These are phyloP conservation scores for Backusella morwellensis DNA, from an alignment of 192 early-diverging fungal genomes.

Conservation along the genomic window DNA sequence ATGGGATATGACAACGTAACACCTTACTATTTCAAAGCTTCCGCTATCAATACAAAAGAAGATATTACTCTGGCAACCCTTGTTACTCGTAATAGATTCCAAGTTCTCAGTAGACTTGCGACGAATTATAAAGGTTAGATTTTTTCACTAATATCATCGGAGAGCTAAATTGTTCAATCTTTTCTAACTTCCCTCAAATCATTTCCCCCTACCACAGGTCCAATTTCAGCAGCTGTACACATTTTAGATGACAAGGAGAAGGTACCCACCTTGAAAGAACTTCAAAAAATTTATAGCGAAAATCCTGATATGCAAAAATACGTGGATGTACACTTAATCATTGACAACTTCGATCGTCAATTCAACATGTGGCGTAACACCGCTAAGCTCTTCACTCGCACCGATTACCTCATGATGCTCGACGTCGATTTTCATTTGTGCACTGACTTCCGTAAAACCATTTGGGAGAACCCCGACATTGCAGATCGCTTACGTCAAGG, in stretches of 20 bases:
- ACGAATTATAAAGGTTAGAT: conserved; percentile 46
- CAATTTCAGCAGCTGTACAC: conserved; percentile 57
- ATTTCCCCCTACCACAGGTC: conserved; percentile 22
- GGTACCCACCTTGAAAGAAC: conserved; percentile 38
- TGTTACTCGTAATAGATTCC: conserved; percentile 50
- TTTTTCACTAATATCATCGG: conserved; percentile 31
- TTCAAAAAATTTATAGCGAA: conserved; percentile 41
- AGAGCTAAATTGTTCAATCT: conserved; percentile 10
- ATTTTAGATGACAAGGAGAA: conserved; percentile 48
- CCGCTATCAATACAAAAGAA: conserved; percentile 36
- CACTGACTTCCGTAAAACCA: conserved; percentile 43
- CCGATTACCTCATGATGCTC: conserved; percentile 57
- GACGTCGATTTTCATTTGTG: conserved; percentile 60
- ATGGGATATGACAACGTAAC: conserved; percentile 53
- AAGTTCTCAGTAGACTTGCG: conserved; percentile 44
- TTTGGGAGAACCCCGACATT: conserved; percentile 31
- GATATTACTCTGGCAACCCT: conserved; percentile 56
- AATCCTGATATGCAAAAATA: conserved; percentile 47
- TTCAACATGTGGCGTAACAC: conserved; percentile 68
- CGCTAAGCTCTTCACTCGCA: conserved; percentile 55
- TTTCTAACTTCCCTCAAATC: background rate
- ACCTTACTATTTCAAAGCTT: conserved; percentile 52
- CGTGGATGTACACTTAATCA: conserved; percentile 56
- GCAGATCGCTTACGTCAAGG: conserved; percentile 39
- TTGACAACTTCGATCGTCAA: conserved; percentile 57